A percentile compares a stretch with the other conserved stretches of the same genome.
Conservation (phyloP, 495 filamentous ascomycete genomes). For the Acidomyces sp. region DNA sequence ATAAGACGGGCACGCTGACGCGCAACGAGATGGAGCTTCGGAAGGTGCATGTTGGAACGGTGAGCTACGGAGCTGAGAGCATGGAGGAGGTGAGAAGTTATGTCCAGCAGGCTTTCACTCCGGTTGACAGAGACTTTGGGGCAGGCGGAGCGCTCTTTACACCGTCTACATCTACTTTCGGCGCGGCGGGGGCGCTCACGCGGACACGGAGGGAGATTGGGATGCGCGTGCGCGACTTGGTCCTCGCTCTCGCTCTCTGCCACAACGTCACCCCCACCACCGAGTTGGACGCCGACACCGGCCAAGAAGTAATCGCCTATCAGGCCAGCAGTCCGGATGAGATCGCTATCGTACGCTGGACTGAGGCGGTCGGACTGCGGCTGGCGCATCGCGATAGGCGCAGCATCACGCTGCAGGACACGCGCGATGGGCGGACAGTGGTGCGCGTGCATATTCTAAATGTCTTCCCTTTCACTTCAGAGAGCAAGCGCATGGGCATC, state of each 20-base stretch:
- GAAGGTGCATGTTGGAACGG: constrained; percentile 95
- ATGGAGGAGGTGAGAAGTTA: constrained; percentile 94
- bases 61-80: constrained; percentile 93
- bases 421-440: constrained; percentile 59
- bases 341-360: constrained; percentile 95
- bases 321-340: constrained; percentile 97
- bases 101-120: constrained; percentile 60
- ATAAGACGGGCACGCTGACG: constrained; percentile 95
- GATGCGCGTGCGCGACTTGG: constrained; percentile 76
- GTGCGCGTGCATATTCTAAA: constrained; percentile 85
- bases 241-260: constrained; percentile 82
- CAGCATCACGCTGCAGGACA: constrained; percentile 57
- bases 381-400: constrained; percentile 77
- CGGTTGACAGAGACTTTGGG: not conserved
- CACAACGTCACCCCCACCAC: constrained; percentile 94
- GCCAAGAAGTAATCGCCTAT: constrained; percentile 65
- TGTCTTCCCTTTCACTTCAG: constrained; percentile 94
- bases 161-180: constrained; percentile 41
- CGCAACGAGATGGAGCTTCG: constrained; percentile 86
- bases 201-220: constrained; percentile 86
- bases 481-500: constrained; percentile 98
- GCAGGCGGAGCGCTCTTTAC: constrained; percentile 42
- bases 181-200: constrained; percentile 33
- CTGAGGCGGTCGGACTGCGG: constrained; percentile 80
- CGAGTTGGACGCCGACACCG: constrained; percentile 56